Evolutionary conservation across 1,284 basidiomycete species (phyloP).

Genomic region (Pseudozyma pruni): DNA sequence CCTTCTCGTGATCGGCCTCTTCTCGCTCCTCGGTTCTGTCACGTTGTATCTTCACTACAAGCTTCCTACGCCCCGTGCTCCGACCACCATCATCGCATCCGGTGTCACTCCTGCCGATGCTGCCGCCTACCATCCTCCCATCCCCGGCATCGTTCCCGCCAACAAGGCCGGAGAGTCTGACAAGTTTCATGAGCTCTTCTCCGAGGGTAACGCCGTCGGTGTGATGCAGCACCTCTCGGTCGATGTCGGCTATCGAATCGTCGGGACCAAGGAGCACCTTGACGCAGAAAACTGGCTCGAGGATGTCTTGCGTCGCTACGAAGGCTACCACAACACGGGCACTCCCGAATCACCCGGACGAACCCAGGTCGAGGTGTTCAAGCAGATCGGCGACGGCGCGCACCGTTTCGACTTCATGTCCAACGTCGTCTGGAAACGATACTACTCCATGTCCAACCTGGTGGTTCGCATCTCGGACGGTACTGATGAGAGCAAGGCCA

Average conservation of each 20-base stretch:
- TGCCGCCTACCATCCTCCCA: conserved; percentile 36
- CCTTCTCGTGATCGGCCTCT: conserved; percentile 24
- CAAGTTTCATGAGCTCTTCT: conserved; percentile 50
- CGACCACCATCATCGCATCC: conserved; percentile 34
- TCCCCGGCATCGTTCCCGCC: conserved; percentile 20
- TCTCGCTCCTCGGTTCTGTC: conserved; percentile 39
- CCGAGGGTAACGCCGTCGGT: conserved; percentile 58
- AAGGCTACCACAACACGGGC: conserved; percentile 67
- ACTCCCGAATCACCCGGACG: conserved; percentile 22
- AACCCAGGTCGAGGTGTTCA: conserved; percentile 65
- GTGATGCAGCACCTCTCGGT: conserved; percentile 71
- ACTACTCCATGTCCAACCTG: conserved; percentile 85
- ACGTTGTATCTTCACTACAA: conserved; percentile 60
- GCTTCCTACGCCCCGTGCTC: conserved; percentile 56
- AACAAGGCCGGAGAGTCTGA: conserved; percentile 17
- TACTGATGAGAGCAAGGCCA: conserved; percentile 70
- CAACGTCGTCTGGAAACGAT: conserved; percentile 87
- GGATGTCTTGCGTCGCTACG: conserved; percentile 73
- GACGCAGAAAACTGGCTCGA: conserved; percentile 86
- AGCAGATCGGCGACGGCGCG: conserved; percentile 64
- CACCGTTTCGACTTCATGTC: conserved; percentile 65
- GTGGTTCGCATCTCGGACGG: conserved; percentile 87
- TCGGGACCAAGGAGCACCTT: conserved; percentile 89
- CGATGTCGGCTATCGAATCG: conserved; percentile 88
- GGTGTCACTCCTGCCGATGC: conserved; percentile 40